These are phyloP conservation scores for Phytophthora aleatoria DNA, from an alignment of 352 stramenopile species.

Conservation along the genomic window DNA sequence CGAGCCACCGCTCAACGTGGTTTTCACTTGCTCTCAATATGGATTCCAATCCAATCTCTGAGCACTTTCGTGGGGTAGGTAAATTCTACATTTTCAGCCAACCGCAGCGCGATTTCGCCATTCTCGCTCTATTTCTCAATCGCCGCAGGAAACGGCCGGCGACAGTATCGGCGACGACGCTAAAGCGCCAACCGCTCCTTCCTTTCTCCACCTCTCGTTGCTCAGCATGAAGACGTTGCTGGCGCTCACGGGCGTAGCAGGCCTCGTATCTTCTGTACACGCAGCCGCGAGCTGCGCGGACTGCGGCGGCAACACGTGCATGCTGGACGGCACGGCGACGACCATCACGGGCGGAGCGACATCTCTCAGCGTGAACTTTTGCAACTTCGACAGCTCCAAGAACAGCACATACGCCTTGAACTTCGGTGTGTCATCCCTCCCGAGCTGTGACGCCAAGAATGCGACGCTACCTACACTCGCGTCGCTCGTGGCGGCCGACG, in stretches of 20 bases:
- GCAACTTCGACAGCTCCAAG: constrained; percentile 60
- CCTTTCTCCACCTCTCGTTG: not conserved
- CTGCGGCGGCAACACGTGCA: constrained; percentile 56
- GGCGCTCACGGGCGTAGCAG: constrained; percentile 7
- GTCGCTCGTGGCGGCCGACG: constrained; percentile 39
- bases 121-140: constrained; percentile 31
- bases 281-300: constrained; percentile 54
- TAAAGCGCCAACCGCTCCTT: constrained; percentile 9
- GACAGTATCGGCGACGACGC: constrained; percentile 8
- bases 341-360: constrained; percentile 43
- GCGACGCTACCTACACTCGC: constrained; percentile 45
- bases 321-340: constrained; percentile 52
- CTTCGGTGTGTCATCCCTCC: constrained; percentile 52
- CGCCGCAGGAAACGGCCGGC: not conserved
- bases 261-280: constrained; percentile 13
- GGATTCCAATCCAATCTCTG: not conserved
- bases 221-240: constrained; percentile 28
- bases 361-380: constrained; percentile 59
- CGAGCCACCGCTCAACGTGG: not conserved
- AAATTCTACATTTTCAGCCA: constrained; percentile 11
- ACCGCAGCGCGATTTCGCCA: constrained; percentile 1
- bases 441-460: constrained; percentile 51
- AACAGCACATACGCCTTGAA: constrained; percentile 39
- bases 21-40: constrained; percentile 19
- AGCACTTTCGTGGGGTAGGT: constrained; percentile 15